Base-by-base conservation (phyloP, 139 green algal species). In the Parachlorella kessleri region DNA sequence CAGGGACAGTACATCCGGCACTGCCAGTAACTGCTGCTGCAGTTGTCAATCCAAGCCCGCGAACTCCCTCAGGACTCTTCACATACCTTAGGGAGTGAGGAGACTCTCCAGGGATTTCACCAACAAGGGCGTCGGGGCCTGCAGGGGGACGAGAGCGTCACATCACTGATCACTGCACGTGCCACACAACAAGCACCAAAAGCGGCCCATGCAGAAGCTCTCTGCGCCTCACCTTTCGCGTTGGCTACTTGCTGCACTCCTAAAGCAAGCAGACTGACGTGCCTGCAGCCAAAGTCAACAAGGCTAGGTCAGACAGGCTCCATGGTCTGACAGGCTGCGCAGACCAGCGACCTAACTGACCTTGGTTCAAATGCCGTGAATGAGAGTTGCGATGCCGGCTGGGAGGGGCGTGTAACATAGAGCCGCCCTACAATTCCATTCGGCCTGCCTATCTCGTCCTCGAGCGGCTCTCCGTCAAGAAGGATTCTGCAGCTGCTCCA, bases 111-210 rank as follows among this genome's bases (percentile, higher is more conserved):
- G 82, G 82, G 35, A 87, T 87, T 3, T 55, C 39, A 28, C 82
- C 82, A 30, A 87, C 73, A 3, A 87, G 53, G 21, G 70, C 82
- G 75, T 87, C 82, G 6, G 82, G 82, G 28, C 82, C 82, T 85
- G 64, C 75, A 37, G 9, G 21, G 7, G n/a, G n/a, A n/a, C n/a
- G n/a, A n/a, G n/a, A n/a, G n/a, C n/a, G n/a, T n/a, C n/a, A n/a
- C n/a, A n/a, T n/a, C n/a, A n/a, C n/a, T n/a, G n/a, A n/a, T n/a
- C n/a, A n/a, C n/a, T n/a, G n/a, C n/a, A n/a, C n/a, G n/a, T n/a
- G n/a, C n/a, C n/a, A n/a, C n/a, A n/a, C n/a, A n/a, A n/a, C n/a
- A n/a, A n/a, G n/a, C n/a, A n/a, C n/a, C n/a, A n/a, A n/a, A n/a
- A n/a, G n/a, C n/a, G n/a, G n/a, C n/a, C n/a, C n/a, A n/a, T n/a